phyloP scores from a whole-genome alignment of 2,329 filamentous ascomycete genomes.

The Ceratocystis diversiconidia region DNA sequence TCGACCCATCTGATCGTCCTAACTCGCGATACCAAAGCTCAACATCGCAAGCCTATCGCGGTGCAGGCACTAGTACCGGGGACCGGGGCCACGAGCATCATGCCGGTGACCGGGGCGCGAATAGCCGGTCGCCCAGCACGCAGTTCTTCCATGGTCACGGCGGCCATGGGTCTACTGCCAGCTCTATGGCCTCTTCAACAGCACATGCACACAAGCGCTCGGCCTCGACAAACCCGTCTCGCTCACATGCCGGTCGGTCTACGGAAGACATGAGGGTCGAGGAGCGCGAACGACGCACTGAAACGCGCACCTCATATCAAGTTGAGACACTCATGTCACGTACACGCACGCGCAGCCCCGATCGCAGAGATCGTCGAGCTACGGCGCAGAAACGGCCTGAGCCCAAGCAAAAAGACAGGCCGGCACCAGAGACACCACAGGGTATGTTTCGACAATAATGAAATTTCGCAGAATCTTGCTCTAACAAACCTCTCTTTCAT shows the following conservation, averaged over 20 bases:
- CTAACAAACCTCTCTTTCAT: not conserved
- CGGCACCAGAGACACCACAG: constrained; percentile 35
- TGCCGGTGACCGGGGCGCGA: constrained; percentile 21
- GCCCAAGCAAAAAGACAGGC: constrained; percentile 32
- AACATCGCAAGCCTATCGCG: constrained; percentile 23
- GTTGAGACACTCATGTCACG: constrained; percentile 48
- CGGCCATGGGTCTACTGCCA: not conserved
- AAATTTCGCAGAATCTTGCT: not conserved
- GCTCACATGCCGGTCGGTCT: constrained; percentile 27
- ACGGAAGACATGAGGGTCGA: constrained; percentile 31
- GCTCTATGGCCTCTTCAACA: not conserved
- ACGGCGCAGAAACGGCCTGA: constrained; percentile 29
- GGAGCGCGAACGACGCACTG: constrained; percentile 39
- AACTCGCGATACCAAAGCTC: constrained; percentile 16
- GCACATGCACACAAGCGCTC: constrained; percentile 40
- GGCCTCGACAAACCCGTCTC: constrained; percentile 39
- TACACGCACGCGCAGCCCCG: constrained; percentile 45
- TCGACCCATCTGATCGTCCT: constrained; percentile 12
- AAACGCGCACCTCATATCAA: constrained; percentile 43
- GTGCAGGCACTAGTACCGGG: constrained; percentile 20
- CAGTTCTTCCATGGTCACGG: constrained; percentile 18
- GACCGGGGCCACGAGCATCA: constrained; percentile 22
- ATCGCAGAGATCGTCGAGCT: constrained; percentile 29
- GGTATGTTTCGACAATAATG: constrained; percentile 27
- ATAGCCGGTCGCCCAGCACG: constrained; percentile 26